Conservation (phyloP, 257 asterid species). For the Anisodus tanguticus region DNA sequence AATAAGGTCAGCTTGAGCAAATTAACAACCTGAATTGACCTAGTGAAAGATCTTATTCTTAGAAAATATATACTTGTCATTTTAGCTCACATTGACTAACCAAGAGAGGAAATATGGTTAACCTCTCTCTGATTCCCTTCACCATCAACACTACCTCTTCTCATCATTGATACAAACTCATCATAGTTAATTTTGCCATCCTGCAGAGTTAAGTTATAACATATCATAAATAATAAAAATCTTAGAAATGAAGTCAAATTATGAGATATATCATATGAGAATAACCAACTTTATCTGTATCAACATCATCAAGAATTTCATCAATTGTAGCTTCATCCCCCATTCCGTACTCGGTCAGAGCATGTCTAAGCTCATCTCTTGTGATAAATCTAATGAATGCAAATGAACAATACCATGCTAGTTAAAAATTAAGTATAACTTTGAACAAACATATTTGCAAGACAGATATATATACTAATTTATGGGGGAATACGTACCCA, state of each 20-base stretch:
- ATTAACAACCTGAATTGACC: background rate
- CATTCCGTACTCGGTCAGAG: constrained; percentile 82
- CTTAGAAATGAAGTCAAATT: background rate
- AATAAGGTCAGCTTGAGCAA: background rate
- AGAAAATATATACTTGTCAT: background rate
- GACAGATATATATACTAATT: too few species aligned
- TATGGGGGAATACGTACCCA: constrained; percentile 50
- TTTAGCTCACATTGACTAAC: background rate
- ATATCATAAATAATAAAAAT: background rate
- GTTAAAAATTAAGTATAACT: background rate
- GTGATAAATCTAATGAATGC: constrained; percentile 61
- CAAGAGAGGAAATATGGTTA: background rate
- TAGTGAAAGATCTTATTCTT: background rate
- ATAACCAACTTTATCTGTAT: constrained; percentile 62
- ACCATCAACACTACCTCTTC: constrained; percentile 60
- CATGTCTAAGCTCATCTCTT: constrained; percentile 87
- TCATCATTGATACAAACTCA: constrained; percentile 88
- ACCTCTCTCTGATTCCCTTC: constrained; percentile 12
- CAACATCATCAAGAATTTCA: constrained; percentile 86
- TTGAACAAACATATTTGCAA: background rate
- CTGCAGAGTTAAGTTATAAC: constrained; percentile 37
- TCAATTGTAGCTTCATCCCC: constrained; percentile 91
- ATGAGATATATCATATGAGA: background rate
- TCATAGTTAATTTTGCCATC: constrained; percentile 85
- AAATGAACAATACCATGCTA: background rate